These are phyloP conservation scores for Calocybe indica DNA, from an alignment of 768 basidiomycete genomes.

Conservation along the genomic window DNA sequence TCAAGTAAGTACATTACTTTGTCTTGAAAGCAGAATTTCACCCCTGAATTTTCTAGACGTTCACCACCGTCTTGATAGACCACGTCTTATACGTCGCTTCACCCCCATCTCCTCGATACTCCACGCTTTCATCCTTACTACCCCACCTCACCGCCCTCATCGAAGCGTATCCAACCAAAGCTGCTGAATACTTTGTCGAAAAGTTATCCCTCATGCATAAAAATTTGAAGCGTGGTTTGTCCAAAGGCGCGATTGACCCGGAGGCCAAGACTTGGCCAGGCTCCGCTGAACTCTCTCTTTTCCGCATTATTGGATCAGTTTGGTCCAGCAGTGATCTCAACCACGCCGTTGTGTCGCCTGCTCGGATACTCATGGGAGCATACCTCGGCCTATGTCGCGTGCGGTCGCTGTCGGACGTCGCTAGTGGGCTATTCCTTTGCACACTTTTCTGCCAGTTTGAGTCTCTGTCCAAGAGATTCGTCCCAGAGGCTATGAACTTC, in stretches of 20 bases:
- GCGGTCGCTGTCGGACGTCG: constrained; percentile 65
- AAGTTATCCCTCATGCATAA: constrained; percentile 92
- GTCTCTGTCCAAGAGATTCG: constrained; percentile 71
- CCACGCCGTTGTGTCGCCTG: constrained; percentile 83
- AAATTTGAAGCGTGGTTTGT: constrained; percentile 81
- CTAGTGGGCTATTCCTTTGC: constrained; percentile 85
- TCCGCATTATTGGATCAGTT: constrained; percentile 72
- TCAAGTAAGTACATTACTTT: constrained; percentile 49
- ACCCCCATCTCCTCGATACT: constrained; percentile 53
- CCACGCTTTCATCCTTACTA: constrained; percentile 57
- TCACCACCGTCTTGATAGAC: constrained; percentile 79
- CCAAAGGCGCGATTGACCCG: constrained; percentile 52
- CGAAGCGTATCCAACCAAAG: constrained; percentile 72
- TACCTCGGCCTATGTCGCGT: constrained; percentile 85
- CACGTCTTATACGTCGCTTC: constrained; percentile 76
- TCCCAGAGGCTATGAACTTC: constrained; percentile 90
- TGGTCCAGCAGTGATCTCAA: constrained; percentile 97
- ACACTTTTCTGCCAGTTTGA: constrained; percentile 86
- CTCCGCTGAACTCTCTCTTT: constrained; percentile 69
- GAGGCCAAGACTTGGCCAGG: constrained; percentile 87
- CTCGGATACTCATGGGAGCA: constrained; percentile 83
- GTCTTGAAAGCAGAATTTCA: background rate
- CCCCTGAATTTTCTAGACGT: constrained; percentile 35
- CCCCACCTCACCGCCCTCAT: constrained; percentile 78
- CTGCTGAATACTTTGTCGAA: constrained; percentile 71